Conservation (phyloP, 768 basidiomycete genomes). For the Tulasnella sp. region DNA sequence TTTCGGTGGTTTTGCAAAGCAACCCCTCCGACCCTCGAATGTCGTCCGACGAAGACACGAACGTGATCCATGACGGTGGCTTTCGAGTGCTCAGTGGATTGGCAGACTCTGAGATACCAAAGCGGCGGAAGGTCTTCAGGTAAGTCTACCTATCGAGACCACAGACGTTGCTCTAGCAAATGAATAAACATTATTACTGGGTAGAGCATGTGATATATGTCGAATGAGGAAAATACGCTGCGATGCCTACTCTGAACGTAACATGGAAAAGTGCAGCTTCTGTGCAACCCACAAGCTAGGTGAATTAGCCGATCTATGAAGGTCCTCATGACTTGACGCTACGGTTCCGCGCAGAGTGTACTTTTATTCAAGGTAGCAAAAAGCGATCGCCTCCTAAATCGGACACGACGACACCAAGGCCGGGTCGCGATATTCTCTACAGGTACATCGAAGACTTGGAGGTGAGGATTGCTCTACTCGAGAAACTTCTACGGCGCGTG, state of each 20-base stretch:
- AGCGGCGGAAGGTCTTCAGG: conserved; percentile 11
- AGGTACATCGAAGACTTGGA: conserved; percentile 46
- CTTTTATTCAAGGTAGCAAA: conserved; percentile 31
- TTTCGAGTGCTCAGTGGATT: neutral
- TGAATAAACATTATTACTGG: too few species aligned
- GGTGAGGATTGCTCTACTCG: conserved; percentile 40
- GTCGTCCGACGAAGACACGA: conserved; percentile 11
- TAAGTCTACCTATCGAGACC: neutral
- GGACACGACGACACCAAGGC: conserved; percentile 25
- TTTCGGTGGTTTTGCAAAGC: too few species aligned
- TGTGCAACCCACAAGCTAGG: conserved; percentile 38
- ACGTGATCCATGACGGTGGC: neutral
- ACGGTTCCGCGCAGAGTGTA: conserved; percentile 37
- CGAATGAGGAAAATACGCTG: conserved; percentile 69
- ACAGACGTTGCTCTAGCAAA: neutral
- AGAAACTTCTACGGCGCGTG: conserved; percentile 38
- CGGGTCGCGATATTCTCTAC: conserved; percentile 15
- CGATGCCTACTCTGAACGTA: neutral
- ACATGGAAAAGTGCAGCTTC: conserved; percentile 16
- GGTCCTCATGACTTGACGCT: conserved; percentile 27
- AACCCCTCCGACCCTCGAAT: too few species aligned
- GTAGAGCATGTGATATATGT: conserved; percentile 64
- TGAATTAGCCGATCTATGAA: conserved; percentile 32
- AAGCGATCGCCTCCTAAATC: conserved; percentile 58
- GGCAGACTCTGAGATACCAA: neutral